Base-by-base conservation (phyloP, 345 rosid species). In the Euphorbia peplus region DNA sequence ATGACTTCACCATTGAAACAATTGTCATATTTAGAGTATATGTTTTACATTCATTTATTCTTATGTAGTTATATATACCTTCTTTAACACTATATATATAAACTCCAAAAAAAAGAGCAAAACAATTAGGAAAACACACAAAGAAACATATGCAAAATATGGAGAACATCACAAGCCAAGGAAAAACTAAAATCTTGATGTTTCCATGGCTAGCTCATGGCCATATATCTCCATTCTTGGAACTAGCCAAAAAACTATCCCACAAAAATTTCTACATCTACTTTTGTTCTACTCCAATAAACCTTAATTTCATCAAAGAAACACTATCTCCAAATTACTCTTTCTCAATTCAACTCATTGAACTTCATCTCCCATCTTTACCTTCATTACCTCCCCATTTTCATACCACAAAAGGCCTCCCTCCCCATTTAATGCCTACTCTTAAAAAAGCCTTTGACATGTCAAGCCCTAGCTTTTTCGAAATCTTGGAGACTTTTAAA, bases 201-300 rank as follows among this genome's bases (percentile, higher is more conserved):
- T 32, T 79, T 19, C 81, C 85, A 59, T 76, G 81, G 83, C 54
- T 82, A 28, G 85, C 79, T 39, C 78, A 72, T 56, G 78, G 83
- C 19, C 83, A 79, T 63, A 70, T 79, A 7, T 74, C 69, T 46
- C 81, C 86, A 4, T 82, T 68, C 69, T 60, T 77, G 3, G 78
- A 76, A 66, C 75, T 79, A 22, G 72, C 83, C 64, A 79, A 76
- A 69, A 69, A 18, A 26, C 78, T 79, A 10, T 15, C 76, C 0
- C 5, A 46, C 26, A 64, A 44, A 66, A 69, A 72, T 16, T 74
- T 76, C 70, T 24, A 67, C 47, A 35, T 79, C 25, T 67, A 64
- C 37, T 47, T 77, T 19, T 71, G 81, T 60, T 81, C 80, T 14
- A 78, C 78, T 9, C 78, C 83, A 56, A 29, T 72, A 24, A 82